phyloP scores from a whole-genome alignment of 495 filamentous ascomycete species.

The Lineolata rhizophorae region DNA sequence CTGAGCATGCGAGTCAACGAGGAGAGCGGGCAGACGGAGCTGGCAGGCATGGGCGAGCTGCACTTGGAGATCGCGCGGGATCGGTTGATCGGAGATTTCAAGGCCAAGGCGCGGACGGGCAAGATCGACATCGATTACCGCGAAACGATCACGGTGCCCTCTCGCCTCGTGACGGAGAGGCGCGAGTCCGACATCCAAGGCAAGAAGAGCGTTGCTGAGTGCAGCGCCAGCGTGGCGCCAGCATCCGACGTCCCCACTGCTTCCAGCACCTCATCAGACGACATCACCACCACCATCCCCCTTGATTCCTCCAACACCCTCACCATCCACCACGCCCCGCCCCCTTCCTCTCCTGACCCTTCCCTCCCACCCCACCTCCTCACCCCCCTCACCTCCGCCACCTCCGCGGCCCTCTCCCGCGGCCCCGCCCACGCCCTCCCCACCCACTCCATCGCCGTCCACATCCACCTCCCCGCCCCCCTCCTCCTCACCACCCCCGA shows the following conservation, averaged over 20 bases:
- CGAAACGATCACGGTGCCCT: constrained; percentile 46
- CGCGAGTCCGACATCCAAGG: constrained; percentile 69
- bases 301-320: constrained; percentile 19
- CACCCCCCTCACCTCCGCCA: constrained; percentile 51
- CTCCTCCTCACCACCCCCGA: constrained; percentile 47
- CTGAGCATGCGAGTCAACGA: constrained; percentile 68
- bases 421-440: constrained; percentile 61
- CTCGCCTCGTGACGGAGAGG: no score
- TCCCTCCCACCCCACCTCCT: constrained; percentile 39
- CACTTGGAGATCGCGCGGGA: constrained; percentile 90
- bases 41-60: constrained; percentile 95
- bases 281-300: constrained; percentile 3
- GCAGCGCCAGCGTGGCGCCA: constrained; percentile 43
- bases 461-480: constrained; percentile 39
- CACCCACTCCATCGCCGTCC: constrained; percentile 45
- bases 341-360: constrained; percentile 3
- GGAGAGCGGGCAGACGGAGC: constrained; percentile 78
- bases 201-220: constrained; percentile 54
- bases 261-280: constrained; percentile 19
- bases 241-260: constrained; percentile 38
- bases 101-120: constrained; percentile 76
- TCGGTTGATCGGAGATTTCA: constrained; percentile 70
- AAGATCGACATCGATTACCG: constrained; percentile 88
- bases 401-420: constrained; percentile 62
- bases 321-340: constrained; percentile 14